Evolutionary conservation across 1,139 yeast species (phyloP).

Genomic region (Zygoascus meyerae): DNA sequence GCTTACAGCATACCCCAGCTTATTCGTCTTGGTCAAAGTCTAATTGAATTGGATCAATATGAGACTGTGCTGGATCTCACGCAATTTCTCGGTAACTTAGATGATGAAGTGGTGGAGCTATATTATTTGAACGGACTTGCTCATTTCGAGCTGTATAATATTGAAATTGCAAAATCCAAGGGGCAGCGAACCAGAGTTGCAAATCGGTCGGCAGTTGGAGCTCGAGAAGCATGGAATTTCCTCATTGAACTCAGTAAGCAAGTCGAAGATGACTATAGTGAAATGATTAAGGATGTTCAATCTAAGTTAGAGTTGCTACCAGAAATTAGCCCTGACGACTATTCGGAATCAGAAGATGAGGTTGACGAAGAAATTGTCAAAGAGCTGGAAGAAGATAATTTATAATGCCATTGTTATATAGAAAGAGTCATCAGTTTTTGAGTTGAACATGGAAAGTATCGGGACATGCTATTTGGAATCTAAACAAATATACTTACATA

Average conservation of each 20-base stretch:
- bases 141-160: constrained; percentile 42
- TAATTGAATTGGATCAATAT: constrained; percentile 65
- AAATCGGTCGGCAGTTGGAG: constrained; percentile 30
- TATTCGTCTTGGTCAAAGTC: constrained; percentile 53
- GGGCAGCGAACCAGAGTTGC: constrained; percentile 17
- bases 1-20: constrained; percentile 61
- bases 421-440: too few relatives aligned
- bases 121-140: constrained; percentile 80
- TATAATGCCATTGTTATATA: not conserved
- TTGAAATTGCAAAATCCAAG: constrained; percentile 7
- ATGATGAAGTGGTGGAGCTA: constrained; percentile 75
- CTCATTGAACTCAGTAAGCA: constrained; percentile 22
- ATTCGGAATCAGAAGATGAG: constrained; percentile 24
- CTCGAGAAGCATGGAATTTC: constrained; percentile 30
- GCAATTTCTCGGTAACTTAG: constrained; percentile 60
- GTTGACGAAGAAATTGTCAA: constrained; percentile 18
- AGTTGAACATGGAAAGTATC: not conserved
- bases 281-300: constrained; percentile 26
- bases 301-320: constrained; percentile 37
- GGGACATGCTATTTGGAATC: not conserved
- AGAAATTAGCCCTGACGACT: constrained; percentile 25
- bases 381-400: constrained; percentile 15
- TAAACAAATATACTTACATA: too few relatives aligned
- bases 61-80: constrained; percentile 61
- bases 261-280: constrained; percentile 28